Base-by-base conservation (phyloP, 176 grass and related monocot species). In the Poa annua region DNA sequence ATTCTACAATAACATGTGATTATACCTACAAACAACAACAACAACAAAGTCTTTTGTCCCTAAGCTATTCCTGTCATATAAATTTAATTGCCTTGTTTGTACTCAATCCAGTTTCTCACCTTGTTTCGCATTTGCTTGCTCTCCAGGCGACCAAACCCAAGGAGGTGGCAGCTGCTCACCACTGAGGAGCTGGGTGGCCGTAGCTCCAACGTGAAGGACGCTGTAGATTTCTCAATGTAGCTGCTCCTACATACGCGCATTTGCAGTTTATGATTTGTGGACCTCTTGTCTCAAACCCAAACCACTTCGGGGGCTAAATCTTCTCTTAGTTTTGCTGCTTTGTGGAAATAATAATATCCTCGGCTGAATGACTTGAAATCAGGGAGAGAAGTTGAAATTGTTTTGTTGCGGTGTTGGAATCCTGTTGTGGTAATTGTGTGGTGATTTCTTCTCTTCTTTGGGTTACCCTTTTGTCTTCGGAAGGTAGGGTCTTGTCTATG, bases 101-200 rank as follows among this genome's bases (percentile, higher is more conserved):
- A 17, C 7, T 80, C 16, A 14, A 60, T 0, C 7, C 24, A 64
- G 17, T 24, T n/a, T 66, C 67, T 47, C 65, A 84, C 42, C 0
- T 13, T 39, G 24, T 45, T 70, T 8, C 15, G 0, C 0, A 2
- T 33, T 25, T 79, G 68, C 17, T 65, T 69, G 75, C 36, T 76
- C 5, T 41, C 51, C 61, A 88, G 86, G 76, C 51, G 5, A 83
- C 85, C 19, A 88, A 94, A 78, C 74, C 93, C 65, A 88, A 88
- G 83, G 85, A 87, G 66, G 87, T 86, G 36, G 85, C 77, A 11
- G 77, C 72, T 24, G 85, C 79, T 60, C 90, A 90, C 29, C 90
- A 92, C 71, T 95, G 47, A 49, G 38, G 38, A 41, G 38, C 38
- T 8, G 38, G 38, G 38, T 41, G 38, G 38, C 38, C 38, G 38